These are phyloP conservation scores for Aspergillus nomiae DNA, from an alignment of 2,329 filamentous ascomycete species.

Conservation along the genomic window DNA sequence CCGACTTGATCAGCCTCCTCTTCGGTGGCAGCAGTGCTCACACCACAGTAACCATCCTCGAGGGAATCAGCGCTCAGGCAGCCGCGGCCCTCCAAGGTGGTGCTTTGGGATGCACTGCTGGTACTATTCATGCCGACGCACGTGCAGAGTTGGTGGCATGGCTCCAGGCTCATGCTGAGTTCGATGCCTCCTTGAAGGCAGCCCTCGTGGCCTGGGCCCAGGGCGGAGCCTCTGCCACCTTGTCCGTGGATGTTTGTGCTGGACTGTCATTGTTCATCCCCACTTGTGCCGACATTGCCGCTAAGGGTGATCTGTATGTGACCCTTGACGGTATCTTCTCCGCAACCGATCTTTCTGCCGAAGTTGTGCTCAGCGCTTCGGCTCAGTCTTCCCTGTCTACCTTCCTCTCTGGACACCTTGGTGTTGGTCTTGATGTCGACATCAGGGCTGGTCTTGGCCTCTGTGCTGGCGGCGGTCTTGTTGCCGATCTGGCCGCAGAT, in stretches of 20 bases:
- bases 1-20: constrained; percentile 24
- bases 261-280: constrained; percentile 38
- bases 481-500: constrained; percentile 32
- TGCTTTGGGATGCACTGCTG: constrained; percentile 37
- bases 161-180: constrained; percentile 27
- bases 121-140: constrained; percentile 28
- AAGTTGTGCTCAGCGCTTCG: constrained; percentile 33
- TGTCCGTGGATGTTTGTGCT: constrained; percentile 31
- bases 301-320: constrained; percentile 39
- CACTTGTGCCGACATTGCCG: constrained; percentile 34
- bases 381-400: constrained; percentile 31
- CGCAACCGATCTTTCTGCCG: constrained; percentile 27
- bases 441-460: constrained; percentile 37
- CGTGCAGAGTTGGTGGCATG: constrained; percentile 33
- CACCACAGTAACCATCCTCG: constrained; percentile 24
- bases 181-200: constrained; percentile 32
- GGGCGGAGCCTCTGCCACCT: constrained; percentile 25
- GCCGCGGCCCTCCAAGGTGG: constrained; percentile 40
- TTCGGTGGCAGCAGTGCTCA: constrained; percentile 22
- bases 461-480: constrained; percentile 37
- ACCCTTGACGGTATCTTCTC: constrained; percentile 40
- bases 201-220: constrained; percentile 36
- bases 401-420: constrained; percentile 28
- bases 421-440: constrained; percentile 25
- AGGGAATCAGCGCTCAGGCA: constrained; percentile 34